These are phyloP conservation scores for Acacia concinna DNA, from an alignment of 331 rosid species.

Conservation along the genomic window DNA sequence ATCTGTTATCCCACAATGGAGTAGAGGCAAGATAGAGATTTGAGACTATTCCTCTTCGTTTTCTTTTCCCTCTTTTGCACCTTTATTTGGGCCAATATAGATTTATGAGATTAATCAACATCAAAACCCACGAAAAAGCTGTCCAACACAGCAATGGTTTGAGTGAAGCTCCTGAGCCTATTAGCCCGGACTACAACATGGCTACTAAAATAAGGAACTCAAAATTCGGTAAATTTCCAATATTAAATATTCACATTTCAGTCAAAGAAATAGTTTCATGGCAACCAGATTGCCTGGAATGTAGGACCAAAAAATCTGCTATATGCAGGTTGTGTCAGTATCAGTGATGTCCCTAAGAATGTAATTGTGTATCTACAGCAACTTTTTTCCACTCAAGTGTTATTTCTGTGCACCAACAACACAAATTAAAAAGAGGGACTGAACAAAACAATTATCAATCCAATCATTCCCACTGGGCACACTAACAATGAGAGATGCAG, in stretches of 20 bases:
- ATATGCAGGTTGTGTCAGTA: slow-evolving; percentile 9
- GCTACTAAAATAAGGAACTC: neutral
- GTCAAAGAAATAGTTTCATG: neutral
- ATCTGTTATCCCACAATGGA: neutral
- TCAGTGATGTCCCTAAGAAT: slow-evolving; percentile 5
- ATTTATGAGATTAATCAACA: neutral
- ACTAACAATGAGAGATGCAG: slow-evolving; percentile 25
- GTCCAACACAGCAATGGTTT: neutral
- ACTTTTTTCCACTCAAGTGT: slow-evolving; percentile 25
- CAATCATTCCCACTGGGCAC: neutral
- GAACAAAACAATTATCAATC: slow-evolving; percentile 24
- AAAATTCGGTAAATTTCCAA: neutral
- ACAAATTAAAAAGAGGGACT: neutral
- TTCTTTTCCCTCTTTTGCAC: neutral
- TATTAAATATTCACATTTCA: slow-evolving; percentile 2
- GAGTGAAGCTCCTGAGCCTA: neutral
- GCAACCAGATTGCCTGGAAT: neutral
- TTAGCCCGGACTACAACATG: neutral
- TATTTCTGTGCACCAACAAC: slow-evolving; percentile 11
- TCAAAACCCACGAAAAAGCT: neutral
- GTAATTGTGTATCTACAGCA: slow-evolving; percentile 39
- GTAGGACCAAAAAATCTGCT: slow-evolving; percentile 1
- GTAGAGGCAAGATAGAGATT: neutral
- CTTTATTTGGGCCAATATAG: neutral
- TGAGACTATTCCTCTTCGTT: neutral